A percentile compares a stretch with the other conserved stretches of the same genome.
These are phyloP conservation scores for Fomitopsis serialis DNA, from an alignment of 768 basidiomycete genomes.

Conservation along the genomic window DNA sequence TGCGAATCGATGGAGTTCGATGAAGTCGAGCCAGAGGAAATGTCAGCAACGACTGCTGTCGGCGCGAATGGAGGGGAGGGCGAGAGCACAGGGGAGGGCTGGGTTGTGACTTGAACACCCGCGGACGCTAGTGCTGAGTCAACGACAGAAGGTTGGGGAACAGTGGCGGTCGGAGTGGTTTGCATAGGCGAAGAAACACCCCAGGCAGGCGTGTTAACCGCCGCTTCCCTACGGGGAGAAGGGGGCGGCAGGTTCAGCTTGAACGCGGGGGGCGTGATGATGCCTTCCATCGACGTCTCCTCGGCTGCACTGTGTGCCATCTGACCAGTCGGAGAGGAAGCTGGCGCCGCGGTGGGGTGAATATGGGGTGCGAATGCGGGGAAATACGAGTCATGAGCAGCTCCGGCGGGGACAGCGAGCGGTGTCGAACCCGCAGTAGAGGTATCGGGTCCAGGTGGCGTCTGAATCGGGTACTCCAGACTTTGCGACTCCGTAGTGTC, in stretches of 20 bases:
- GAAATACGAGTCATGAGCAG: constrained; percentile 10
- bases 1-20: background rate
- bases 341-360: background rate
- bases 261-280: background rate
- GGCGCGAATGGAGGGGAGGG: background rate
- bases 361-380: constrained; percentile 4
- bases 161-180: background rate
- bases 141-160: background rate
- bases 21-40: background rate
- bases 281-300: background rate
- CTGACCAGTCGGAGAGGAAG: background rate
- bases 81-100: background rate
- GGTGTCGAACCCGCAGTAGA: constrained; percentile 1
- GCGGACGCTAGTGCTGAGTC: background rate
- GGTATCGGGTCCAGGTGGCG: constrained; percentile 2
- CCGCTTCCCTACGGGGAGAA: background rate
- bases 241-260: background rate
- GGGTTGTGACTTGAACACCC: too few species aligned
- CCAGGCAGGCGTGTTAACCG: background rate
- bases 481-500: background rate
- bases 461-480: background rate
- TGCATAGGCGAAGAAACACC: background rate
- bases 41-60: background rate
- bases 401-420: background rate
- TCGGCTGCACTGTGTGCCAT: background rate